Evolutionary conservation across 495 filamentous ascomycete species (phyloP), one percentile per base, ranked within the genome.

Genomic region (Penicillium manginii): DNA sequence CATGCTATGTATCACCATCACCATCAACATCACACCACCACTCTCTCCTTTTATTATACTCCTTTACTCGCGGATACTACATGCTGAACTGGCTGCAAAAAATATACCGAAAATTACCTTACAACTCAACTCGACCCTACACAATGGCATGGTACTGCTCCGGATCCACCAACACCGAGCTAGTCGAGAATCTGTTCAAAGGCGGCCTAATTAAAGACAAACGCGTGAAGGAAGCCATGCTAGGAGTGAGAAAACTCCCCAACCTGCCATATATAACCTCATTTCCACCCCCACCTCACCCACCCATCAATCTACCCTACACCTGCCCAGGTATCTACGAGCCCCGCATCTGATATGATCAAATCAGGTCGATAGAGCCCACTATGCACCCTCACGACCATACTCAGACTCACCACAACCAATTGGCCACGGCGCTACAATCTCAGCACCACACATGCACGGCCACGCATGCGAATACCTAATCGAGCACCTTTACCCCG

Each of bases 381-480:
- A 97, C 74, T 98, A 93, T 79, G 75, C 78, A 26, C 82, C 81
- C 4, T 83, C 86, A 18, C 82, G 84, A 47, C 84, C 94, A 1
- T 98, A 98, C 77, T 84, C 90, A 52, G 94, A 98, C 81, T 90
- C 87, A 22, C 94, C 94, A 9, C 93, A 98, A 72, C 67, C 84
- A 55, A 98, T 98, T 74, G 93, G 96, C 52, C 85, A 90, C 72
- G 63, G 71, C 15, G 94, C 94, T 52, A 98, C 96, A 52, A 98
- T 98, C 63, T 93, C 89, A 29, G 94, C 94, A 19, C 94, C 94
- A 17, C 94, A 98, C 81, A 98, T 98, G 91, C 94, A 98, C 76
- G 93, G 91, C 68, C 81, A 86, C 33, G 89, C 89, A 33, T 81
- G 83, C 51, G 87, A 91, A 72, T 80, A 85, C 23, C 80, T 91